Evolutionary conservation across 306 rosid genomes (phyloP).

Genomic region (Echinosophora koreensis): DNA sequence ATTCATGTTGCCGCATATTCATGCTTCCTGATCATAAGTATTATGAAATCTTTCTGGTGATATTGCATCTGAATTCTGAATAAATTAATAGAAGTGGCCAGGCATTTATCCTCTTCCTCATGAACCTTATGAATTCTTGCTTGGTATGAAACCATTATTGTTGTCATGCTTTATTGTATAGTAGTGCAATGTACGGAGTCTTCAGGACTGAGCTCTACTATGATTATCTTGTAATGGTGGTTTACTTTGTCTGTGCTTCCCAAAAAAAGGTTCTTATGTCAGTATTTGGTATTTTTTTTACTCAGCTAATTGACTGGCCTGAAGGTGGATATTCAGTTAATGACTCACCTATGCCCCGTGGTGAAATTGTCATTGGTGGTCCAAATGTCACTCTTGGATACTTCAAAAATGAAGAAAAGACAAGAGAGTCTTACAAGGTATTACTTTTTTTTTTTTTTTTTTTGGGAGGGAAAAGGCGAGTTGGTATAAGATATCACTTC

Average conservation of each 20-base stretch:
- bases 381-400: slow-evolving; percentile 92
- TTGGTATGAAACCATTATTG: not conserved
- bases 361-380: slow-evolving; percentile 96
- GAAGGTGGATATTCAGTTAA: slow-evolving; percentile 85
- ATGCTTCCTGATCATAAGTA: not conserved
- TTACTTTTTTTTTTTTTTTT: not conserved
- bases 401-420: slow-evolving; percentile 93
- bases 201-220: slow-evolving; percentile 24
- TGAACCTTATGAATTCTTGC: slow-evolving; percentile 13
- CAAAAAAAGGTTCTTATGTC: slow-evolving; percentile 29
- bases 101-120: slow-evolving; percentile 22
- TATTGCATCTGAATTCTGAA: not conserved
- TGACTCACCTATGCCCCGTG: slow-evolving; percentile 88
- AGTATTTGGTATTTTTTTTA: slow-evolving; percentile 42
- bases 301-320: slow-evolving; percentile 88
- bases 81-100: slow-evolving; percentile 21
- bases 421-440: slow-evolving; percentile 93
- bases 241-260: slow-evolving; percentile 17
- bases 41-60: not conserved
- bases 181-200: not conserved
- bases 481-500: slow-evolving; percentile 1
- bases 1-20: not conserved
- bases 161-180: slow-evolving; percentile 13
- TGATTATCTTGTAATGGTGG: slow-evolving; percentile 19
- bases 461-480: not conserved